Evolutionary conservation across 768 basidiomycete species (phyloP).

Genomic region (Mycena galopus): DNA sequence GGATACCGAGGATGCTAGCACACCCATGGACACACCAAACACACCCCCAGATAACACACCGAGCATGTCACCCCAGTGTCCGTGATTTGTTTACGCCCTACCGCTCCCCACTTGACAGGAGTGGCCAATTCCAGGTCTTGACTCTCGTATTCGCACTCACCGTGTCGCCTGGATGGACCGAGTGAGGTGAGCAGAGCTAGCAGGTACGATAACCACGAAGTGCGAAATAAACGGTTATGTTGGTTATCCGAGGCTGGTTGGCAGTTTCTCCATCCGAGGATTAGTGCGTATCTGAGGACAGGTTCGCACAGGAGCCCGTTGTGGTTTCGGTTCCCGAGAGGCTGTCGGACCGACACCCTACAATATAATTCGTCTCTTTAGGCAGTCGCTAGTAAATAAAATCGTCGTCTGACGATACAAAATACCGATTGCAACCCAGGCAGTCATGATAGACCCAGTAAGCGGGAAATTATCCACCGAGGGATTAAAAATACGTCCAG

Average conservation of each 20-base stretch:
- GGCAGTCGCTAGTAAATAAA: not conserved
- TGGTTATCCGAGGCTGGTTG: not conserved
- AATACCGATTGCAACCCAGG: not conserved
- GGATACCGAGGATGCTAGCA: not conserved
- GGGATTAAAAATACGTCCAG: not conserved
- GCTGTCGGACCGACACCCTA: not conserved
- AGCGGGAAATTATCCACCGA: not conserved
- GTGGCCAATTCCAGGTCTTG: not conserved
- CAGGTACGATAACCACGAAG: not conserved
- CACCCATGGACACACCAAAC: not conserved
- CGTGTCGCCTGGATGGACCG: not conserved
- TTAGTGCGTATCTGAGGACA: not conserved
- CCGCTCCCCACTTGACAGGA: not conserved
- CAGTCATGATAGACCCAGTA: not conserved
- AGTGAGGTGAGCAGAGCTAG: not conserved
- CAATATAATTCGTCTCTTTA: too few relatives aligned
- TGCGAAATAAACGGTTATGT: constrained; percentile 19
- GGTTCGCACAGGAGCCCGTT: not conserved
- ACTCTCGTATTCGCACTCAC: not conserved
- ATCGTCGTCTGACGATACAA: not conserved
- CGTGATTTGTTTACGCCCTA: not conserved
- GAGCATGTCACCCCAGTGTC: not conserved
- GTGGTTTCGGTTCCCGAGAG: not conserved
- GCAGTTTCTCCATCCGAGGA: constrained; percentile 7
- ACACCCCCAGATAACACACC: too few relatives aligned